A percentile compares a stretch with the other conserved stretches of the same genome.
These are phyloP conservation scores for Chamaenerion angustifolium DNA, from an alignment of 345 rosid genomes.

Conservation along the genomic window DNA sequence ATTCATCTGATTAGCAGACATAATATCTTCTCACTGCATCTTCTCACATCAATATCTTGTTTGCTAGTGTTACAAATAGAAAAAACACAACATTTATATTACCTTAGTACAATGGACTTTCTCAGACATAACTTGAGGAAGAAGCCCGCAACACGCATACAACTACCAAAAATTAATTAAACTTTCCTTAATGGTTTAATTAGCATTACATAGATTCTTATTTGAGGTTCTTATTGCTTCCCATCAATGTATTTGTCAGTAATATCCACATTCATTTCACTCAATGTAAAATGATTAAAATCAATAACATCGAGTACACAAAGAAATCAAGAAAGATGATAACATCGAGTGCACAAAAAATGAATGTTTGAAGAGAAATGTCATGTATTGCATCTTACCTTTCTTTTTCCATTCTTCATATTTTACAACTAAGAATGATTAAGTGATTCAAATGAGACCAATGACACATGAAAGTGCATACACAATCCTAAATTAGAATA, in stretches of 20 bases:
- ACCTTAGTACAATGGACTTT: conserved; percentile 85
- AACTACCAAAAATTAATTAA: conserved; percentile 11
- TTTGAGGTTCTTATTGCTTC: conserved; percentile 38
- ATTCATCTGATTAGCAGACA: no score
- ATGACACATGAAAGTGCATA: no score
- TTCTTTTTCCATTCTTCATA: no score
- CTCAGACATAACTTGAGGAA: conserved; percentile 72
- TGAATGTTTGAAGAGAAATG: no score
- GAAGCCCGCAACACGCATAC: conserved; percentile 37
- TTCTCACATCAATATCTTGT: not conserved
- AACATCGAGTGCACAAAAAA: no score
- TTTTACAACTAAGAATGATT: no score
- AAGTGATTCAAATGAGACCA: no score
- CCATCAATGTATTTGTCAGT: conserved; percentile 34
- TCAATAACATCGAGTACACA: not conserved
- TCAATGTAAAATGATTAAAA: conserved; percentile 26
- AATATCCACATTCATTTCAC: conserved; percentile 22
- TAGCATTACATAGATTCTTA: conserved; percentile 18
- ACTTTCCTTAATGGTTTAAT: conserved; percentile 3
- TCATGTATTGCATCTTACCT: conserved; percentile 22
- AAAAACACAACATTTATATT: not conserved
- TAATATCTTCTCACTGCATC: not conserved
- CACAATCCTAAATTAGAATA: no score
- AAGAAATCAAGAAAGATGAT: no score
- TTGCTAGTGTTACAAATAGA: not conserved